Conservation (phyloP, 345 rosid genomes). For the Litchi chinensis region DNA sequence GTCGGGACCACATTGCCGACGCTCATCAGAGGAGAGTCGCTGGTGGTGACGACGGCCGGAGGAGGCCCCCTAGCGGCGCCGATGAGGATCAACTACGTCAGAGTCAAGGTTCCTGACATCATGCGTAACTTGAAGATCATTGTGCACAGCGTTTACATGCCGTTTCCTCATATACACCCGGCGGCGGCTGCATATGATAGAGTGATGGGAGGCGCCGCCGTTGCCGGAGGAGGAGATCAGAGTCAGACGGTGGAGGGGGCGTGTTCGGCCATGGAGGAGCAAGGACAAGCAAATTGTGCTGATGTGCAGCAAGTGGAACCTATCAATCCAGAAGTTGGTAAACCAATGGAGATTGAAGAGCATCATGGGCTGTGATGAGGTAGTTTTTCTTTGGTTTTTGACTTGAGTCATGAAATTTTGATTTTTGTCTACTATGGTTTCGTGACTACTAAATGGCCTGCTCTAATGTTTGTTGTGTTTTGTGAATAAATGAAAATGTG, state of each 20-base stretch:
- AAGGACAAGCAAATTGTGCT: constrained; percentile 24
- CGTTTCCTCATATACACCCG: constrained; percentile 50
- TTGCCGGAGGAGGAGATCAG: constrained; percentile 13
- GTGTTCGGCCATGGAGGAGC: constrained; percentile 21
- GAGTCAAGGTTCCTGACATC: constrained; percentile 52
- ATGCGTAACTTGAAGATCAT: constrained; percentile 53
- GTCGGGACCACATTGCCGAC: constrained; percentile 42
- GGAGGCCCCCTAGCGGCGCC: constrained; percentile 20
- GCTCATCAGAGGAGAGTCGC: constrained; percentile 37
- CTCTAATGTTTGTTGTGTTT: no score
- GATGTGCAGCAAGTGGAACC: not conserved
- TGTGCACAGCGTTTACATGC: constrained; percentile 53
- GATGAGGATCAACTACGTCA: constrained; percentile 58
- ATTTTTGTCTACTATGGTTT: not conserved
- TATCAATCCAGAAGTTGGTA: not conserved
- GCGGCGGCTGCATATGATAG: constrained; percentile 31
- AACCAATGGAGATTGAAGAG: constrained; percentile 40
- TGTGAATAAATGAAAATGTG: no score
- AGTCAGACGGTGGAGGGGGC: constrained; percentile 17
- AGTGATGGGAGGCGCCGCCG: constrained; percentile 6
- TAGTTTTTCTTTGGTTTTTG: not conserved
- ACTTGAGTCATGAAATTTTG: not conserved
- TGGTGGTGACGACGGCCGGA: constrained; percentile 43
- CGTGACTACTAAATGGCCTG: no score
- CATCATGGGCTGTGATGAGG: constrained; percentile 38